Evolutionary conservation across 2,329 filamentous ascomycete genomes (phyloP).

Genomic region (Sporothrix euskadiensis): DNA sequence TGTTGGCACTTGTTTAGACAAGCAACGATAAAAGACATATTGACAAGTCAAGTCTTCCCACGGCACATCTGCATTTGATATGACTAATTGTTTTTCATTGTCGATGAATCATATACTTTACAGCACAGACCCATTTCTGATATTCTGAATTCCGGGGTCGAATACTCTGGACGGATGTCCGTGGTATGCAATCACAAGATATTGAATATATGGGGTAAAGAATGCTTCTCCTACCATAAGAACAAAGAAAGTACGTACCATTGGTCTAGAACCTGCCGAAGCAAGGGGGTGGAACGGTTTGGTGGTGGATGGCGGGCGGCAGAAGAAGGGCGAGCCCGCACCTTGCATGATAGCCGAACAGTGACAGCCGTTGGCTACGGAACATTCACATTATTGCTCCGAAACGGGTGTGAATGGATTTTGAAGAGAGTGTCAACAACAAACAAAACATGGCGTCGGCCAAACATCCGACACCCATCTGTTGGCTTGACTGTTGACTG

Average conservation of each 20-base stretch:
- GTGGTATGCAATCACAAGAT: background rate
- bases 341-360: background rate
- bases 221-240: background rate
- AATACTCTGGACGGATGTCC: background rate
- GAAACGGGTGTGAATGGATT: background rate
- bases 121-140: no score
- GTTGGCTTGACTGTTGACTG: no score
- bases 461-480: background rate
- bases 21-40: no score
- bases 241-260: background rate
- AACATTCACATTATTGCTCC: background rate
- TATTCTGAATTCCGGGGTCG: background rate
- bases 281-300: background rate
- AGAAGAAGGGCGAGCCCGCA: background rate
- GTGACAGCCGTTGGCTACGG: background rate
- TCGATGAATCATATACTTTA: no score
- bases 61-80: no score
- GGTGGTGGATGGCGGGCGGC: background rate
- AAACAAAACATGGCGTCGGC: background rate
- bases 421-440: background rate
- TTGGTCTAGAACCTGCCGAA: slow-evolving; percentile 2
- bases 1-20: background rate
- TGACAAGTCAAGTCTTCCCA: no score
- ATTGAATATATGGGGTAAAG: background rate
- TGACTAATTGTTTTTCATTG: no score